Evolutionary conservation across 2,329 filamentous ascomycete genomes (phyloP), one percentile per base, ranked within the genome.

Genomic region (Talaromyces sp.): DNA sequence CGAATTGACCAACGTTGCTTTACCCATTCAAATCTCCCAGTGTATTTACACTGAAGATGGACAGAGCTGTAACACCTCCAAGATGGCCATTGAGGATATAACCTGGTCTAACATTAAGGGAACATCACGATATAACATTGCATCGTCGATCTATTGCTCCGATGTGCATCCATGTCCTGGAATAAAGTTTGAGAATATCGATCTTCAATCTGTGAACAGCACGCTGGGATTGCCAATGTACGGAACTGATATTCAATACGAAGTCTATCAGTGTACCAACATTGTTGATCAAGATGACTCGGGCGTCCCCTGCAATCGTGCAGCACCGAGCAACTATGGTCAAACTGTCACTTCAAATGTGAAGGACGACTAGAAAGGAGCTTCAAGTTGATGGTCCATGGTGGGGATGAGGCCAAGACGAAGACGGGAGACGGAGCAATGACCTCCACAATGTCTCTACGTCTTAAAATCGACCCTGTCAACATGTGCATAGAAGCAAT

Each of bases 81-180:
- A 72, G 39, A 65, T 79, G 36, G 65, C 74, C 46, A 80, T 81
- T 51, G 68, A 67, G 33, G 76, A 81, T 56, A 66, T 81, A 20
- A 75, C 69, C 35, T 80, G 77, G 76, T 71, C 77, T 51, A 82
- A 81, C 58, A 73, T 81, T 47, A 77, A 74, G 1, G 79, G 79
- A 5, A 81, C 78, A 2, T 75, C 72, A 52, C 66, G 75, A 29
- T 80, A 80, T 56, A 80, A 81, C 58, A 72, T 80, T 19, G 78
- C 74, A 2, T 72, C 72, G 6, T 77, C 73, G 4, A 77, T 80
- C 40, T 76, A 80, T 63, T 79, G 76, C 63, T 71, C 70, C 11
- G 64, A 69, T 10, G 58, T 65, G 2, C 70, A 70, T 32, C 79
- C 78, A 14, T 81, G 78, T 58, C 73, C 72, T 16, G 71, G 71